These are phyloP conservation scores for Trifolium repens DNA, from an alignment of 306 rosid genomes.

Conservation along the genomic window DNA sequence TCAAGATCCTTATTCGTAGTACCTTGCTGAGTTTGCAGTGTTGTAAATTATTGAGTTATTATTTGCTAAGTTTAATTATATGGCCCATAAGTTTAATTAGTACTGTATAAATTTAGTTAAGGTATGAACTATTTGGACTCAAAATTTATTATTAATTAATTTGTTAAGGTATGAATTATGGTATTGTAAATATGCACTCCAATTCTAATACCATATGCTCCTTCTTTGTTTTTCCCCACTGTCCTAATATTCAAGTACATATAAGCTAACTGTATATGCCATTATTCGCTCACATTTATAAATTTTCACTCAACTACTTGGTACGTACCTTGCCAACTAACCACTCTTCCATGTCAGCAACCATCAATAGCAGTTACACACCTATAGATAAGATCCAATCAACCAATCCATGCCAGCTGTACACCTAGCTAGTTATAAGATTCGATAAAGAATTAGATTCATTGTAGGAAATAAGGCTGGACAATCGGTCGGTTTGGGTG, in stretches of 20 bases:
- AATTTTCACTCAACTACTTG: background rate
- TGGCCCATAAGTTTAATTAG: background rate
- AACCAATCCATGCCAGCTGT: background rate
- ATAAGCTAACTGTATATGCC: background rate
- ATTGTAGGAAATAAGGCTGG: too few relatives aligned
- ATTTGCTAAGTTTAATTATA: background rate
- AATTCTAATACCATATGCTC: too few relatives aligned
- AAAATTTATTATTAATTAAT: too few relatives aligned
- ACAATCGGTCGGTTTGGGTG: too few relatives aligned
- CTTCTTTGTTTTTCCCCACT: too few relatives aligned
- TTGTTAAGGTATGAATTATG: background rate
- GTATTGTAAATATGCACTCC: background rate
- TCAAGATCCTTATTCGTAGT: too few relatives aligned
- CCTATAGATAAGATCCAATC: background rate
- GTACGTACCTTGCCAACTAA: slow-evolving; percentile 2
- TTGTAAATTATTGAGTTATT: background rate
- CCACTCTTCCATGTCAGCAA: background rate
- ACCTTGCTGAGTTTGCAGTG: background rate
- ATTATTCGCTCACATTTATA: background rate
- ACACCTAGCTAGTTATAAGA: background rate
- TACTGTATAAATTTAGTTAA: background rate
- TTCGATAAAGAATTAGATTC: too few relatives aligned
- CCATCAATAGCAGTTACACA: background rate
- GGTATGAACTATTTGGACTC: too few relatives aligned
- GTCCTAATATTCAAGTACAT: too few relatives aligned